Evolutionary conservation across 495 filamentous ascomycete species (phyloP).

Genomic region (Massariosphaeria phaeospora): DNA sequence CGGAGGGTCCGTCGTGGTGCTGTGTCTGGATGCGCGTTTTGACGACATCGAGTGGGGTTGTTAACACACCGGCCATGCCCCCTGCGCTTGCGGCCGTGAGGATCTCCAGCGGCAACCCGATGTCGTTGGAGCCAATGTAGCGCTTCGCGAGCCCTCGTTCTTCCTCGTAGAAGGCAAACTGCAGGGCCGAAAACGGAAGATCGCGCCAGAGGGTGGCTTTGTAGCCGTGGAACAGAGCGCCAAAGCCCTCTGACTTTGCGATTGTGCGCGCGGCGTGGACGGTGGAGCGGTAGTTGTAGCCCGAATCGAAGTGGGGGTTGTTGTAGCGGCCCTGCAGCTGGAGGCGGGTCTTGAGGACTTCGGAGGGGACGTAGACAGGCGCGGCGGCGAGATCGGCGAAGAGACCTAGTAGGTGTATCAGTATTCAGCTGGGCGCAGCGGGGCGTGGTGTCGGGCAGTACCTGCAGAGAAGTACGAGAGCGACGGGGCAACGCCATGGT

Average conservation of each 20-base stretch:
- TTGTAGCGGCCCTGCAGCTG: constrained; percentile 93
- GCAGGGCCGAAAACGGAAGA: constrained; percentile 88
- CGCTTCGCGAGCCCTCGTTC: constrained; percentile 73
- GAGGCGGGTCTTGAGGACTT: constrained; percentile 91
- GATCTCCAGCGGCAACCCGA: constrained; percentile 80
- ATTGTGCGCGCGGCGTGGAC: constrained; percentile 79
- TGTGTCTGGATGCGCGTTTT: constrained; percentile 98
- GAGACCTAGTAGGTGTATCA: constrained; percentile 54
- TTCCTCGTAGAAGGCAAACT: constrained; percentile 98
- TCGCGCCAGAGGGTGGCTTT: constrained; percentile 92
- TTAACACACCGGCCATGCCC: constrained; percentile 88
- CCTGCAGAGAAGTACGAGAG: constrained; percentile 81
- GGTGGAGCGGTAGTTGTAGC: constrained; percentile 87
- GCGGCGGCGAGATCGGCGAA: constrained; percentile 88
- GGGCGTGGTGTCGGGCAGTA: constrained; percentile 35
- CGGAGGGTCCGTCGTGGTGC: constrained; percentile 43
- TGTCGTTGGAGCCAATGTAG: constrained; percentile 67
- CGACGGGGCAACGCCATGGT: constrained; percentile 68
- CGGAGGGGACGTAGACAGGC: constrained; percentile 88
- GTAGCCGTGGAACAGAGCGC: constrained; percentile 88
- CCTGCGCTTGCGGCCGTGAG: constrained; percentile 87
- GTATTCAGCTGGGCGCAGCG: not conserved
- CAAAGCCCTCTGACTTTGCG: constrained; percentile 69
- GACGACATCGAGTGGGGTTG: constrained; percentile 93
- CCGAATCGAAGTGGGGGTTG: constrained; percentile 85